Evolutionary conservation across 768 basidiomycete genomes (phyloP).

Genomic region (Sistotremastrum suecicum): DNA sequence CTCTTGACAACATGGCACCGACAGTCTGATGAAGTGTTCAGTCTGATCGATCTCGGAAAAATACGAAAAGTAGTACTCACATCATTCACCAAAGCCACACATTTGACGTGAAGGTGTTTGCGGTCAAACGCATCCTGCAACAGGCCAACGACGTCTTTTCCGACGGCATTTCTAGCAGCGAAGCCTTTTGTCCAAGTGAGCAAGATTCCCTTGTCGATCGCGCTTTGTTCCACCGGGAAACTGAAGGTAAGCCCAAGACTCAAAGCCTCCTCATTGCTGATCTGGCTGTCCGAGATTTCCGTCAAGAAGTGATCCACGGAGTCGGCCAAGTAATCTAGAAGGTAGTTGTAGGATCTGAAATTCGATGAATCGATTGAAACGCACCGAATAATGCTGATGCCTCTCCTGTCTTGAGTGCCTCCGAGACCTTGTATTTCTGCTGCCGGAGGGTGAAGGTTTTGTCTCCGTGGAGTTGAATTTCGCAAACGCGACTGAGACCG

Average conservation of each 20-base stretch:
- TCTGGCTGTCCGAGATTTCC: conserved; percentile 14
- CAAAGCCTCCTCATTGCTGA: conserved; percentile 19
- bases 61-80: conserved; percentile 28
- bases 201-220: conserved; percentile 78
- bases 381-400: conserved; percentile 75
- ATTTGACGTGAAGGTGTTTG: conserved; percentile 85
- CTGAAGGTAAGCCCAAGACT: conserved; percentile 91
- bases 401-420: conserved; percentile 85
- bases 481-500: conserved; percentile 70
- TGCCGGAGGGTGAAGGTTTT: conserved; percentile 82
- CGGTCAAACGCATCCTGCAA: conserved; percentile 86
- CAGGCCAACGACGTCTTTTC: conserved; percentile 78
- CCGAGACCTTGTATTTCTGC: conserved; percentile 95
- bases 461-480: conserved; percentile 82
- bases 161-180: conserved; percentile 78
- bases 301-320: conserved; percentile 94
- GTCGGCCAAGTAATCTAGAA: conserved; percentile 88
- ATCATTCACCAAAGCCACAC: conserved; percentile 89
- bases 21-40: conserved; percentile 54
- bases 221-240: conserved; percentile 95
- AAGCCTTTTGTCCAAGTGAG: conserved; percentile 97
- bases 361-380: conserved; percentile 5
- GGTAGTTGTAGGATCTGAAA: conserved; percentile 2
- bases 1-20: conserved; percentile 82
- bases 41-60: conserved; percentile 1